Conservation (phyloP, 148 eudicot genomes). For the Rhododendron simsii region DNA sequence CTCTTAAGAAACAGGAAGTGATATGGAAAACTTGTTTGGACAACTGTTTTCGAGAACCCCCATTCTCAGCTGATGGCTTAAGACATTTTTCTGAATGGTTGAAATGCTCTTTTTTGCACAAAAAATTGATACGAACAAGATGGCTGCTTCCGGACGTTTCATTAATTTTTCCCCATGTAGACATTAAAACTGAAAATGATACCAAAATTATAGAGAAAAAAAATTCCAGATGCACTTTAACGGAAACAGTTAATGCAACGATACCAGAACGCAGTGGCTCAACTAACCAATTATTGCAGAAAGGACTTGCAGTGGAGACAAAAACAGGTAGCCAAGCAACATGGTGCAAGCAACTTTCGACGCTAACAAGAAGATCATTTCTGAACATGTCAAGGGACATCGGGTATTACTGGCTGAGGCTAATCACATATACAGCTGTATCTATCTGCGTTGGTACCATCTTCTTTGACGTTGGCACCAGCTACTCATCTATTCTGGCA, state of each 20-base stretch:
- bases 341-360: constrained; percentile 70
- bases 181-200: not conserved
- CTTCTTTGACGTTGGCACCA: constrained; percentile 72
- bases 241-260: not conserved
- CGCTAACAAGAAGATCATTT: constrained; percentile 62
- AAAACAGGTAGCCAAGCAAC: constrained; percentile 64
- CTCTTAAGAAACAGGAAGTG: not conserved
- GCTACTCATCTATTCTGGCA: constrained; percentile 70
- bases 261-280: not conserved
- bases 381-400: constrained; percentile 75
- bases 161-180: not conserved
- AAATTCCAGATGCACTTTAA: not conserved
- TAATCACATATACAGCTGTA: constrained; percentile 53
- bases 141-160: not conserved
- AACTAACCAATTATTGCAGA: constrained; percentile 33
- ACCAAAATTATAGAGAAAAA: not conserved
- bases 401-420: constrained; percentile 82
- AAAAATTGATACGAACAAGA: not conserved
- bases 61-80: not conserved
- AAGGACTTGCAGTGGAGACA: constrained; percentile 33
- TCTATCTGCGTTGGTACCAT: constrained; percentile 70
- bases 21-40: not conserved
- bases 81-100: not conserved
- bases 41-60: not conserved
- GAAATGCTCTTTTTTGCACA: not conserved